Evolutionary conservation across 2,329 filamentous ascomycete genomes (phyloP), one percentile per base, ranked within the genome.

Genomic region (Fusarium chlamydosporum): DNA sequence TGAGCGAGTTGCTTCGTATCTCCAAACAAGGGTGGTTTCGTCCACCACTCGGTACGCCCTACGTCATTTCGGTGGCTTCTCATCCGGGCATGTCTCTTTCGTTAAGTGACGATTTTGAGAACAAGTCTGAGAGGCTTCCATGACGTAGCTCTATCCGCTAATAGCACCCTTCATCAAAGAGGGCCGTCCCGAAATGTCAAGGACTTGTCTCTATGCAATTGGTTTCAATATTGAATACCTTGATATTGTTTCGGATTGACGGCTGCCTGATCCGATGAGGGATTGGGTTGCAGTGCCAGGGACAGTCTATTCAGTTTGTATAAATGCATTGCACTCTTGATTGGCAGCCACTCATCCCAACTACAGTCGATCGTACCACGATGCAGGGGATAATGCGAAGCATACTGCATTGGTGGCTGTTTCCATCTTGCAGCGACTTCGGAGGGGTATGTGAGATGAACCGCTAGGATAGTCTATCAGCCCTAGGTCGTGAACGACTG

Each of bases 351-450:
- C 50, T 35, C 63, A 52, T 55, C 57, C 34, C 23, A 51, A 65
- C 38, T 46, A 37, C 33, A 50, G 29, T 48, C 46, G 62, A 69
- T 69, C 57, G 50, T 43, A 47, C 40, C 58, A 42, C 54, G 67
- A 67, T 37, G 62, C 67, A 69, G 62, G 67, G 67, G 67, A 70
- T 47, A 37, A 51, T 45, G 31, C 61, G 53, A 67, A 59, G 62
- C 67, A 59, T 54, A 50, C 38, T 41, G 45, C 50, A 42, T 64
- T 50, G 43, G 52, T 41, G 34, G 40, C 35, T 67, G 45, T 40
- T 54, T 62, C 20, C 54, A 56, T 57, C 56, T 47, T 67, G 61
- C 66, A 50, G 48, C 41, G 31, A 31, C 35, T 33, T 62, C 15
- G 37, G 66, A 54, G 54, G 45, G 42, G 54, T 46, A 50, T 33